Base-by-base conservation (phyloP, 2,329 filamentous ascomycete species). In the Sporothrix protearum region DNA sequence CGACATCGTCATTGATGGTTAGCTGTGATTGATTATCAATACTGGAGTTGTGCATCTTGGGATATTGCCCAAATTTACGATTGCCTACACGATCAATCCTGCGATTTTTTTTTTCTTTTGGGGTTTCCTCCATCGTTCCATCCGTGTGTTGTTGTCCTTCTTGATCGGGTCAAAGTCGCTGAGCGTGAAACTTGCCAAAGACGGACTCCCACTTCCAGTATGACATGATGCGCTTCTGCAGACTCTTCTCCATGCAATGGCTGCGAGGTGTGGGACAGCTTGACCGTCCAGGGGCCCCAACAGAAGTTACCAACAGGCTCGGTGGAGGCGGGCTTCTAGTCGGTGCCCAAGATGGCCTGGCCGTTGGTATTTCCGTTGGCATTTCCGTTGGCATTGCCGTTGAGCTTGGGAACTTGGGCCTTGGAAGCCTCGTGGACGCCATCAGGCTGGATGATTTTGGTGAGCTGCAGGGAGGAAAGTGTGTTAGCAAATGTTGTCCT, bases 141-240 rank as follows among this genome's bases (percentile, higher is more conserved):
- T n/a, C n/a, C n/a, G n/a, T n/a, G n/a, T 66, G n/a, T 47, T 66
- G 61, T 66, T 66, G 61, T 66, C 61, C 28, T 47, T 36, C 36
- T 22, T 22, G 28, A 49, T 39, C 1, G 61, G 61, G 36, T 66
- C 61, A n/a, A 22, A 66, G 61, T 66, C 57, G 57, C 28, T 66
- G 51, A 53, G 51, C 36, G 61, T 66, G 39, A 66, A 66, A n/a
- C 22, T 16, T 25, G 61, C 61, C 61, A 39, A 45, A 36, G 4
- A 66, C n/a, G n/a, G 61, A 47, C 61, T 66, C 61, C 36, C 42
- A 66, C n/a, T 36, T 36, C 61, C 61, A 66, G 53, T 57, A 57
- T 28, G 33, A 12, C 25, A 28, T 57, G 9, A 25, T 25, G 53
- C 53, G 53, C 53, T 57, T 25, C 25, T 57, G 53, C 25, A 28